Percentiles rank a stretch among this genome's conserved stretches.
phyloP scores from a whole-genome alignment of 2,329 filamentous ascomycete species.

The Dactylellina cionopaga region DNA sequence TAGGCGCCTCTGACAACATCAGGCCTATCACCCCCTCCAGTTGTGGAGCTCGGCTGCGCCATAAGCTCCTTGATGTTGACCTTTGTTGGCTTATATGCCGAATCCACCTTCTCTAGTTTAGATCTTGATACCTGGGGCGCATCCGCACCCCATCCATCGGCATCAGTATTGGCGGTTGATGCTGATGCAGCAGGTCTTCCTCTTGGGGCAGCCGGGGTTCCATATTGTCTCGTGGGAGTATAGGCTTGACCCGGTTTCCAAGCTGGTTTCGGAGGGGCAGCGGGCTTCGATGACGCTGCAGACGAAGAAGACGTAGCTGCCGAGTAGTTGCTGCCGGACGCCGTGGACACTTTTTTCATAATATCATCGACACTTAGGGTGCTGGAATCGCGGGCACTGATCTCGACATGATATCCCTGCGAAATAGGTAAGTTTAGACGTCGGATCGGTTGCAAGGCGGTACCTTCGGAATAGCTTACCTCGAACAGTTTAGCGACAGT shows the following conservation, averaged over 20 bases:
- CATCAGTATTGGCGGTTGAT: conserved; percentile 71
- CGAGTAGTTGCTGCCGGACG: conserved; percentile 94
- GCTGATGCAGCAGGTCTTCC: conserved; percentile 69
- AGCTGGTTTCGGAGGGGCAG: conserved; percentile 71
- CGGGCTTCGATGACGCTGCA: conserved; percentile 64
- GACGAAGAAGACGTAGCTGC: conserved; percentile 68
- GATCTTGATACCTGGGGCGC: conserved; percentile 88
- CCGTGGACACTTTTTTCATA: conserved; percentile 91
- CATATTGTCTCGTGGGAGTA: conserved; percentile 75
- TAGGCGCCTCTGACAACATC: conserved; percentile 87
- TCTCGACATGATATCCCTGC: conserved; percentile 92
- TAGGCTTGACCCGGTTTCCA: conserved; percentile 91
- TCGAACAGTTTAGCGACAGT: conserved; percentile 92
- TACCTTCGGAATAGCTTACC: conserved; percentile 63
- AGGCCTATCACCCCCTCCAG: conserved; percentile 60
- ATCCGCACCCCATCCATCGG: conserved; percentile 93
- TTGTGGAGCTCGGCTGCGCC: conserved; percentile 72
- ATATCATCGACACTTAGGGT: conserved; percentile 89
- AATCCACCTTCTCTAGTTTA: conserved; percentile 87
- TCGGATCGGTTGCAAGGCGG: neutral
- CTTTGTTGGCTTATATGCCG: conserved; percentile 94
- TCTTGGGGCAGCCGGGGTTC: conserved; percentile 58
- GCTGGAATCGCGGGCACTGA: conserved; percentile 89
- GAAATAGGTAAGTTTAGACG: conserved; percentile 32
- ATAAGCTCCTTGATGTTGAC: conserved; percentile 90